Base-by-base conservation (phyloP, 78 protist genomes). In the Chrysochromulina tobinii region DNA sequence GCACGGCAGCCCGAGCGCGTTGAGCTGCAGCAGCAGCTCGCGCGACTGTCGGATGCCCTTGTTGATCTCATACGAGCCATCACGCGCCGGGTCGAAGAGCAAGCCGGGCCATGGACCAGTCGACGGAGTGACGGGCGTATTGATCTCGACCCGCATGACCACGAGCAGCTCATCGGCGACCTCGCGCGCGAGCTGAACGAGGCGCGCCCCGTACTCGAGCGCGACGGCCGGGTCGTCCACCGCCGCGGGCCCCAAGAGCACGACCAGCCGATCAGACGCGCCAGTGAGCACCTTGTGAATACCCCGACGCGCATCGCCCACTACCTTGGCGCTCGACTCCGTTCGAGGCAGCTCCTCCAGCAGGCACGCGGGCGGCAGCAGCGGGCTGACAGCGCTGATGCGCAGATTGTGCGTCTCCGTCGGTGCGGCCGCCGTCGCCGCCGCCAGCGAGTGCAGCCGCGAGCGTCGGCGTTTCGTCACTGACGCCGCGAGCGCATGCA, bases 1-100 rank as follows among this genome's bases (percentile, higher is more conserved):
- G 51, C 27, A 18, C 25, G 92, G 92, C n/a, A 89, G 69, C 58
- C 88, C 92, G 67, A 72, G 87, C 77, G 59, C 15, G 61, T 72
- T 77, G 66, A 89, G n/a, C 55, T 38, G 51, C 50, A n/a, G 84
- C 75, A 88, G 81, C 58, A 87, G 53, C 53, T 15, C 23, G 17
- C 91, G 38, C 50, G 86, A 54, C 55, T n/a, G 64, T 0, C 18
- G n/a, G 17, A 88, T 2, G 67, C 91, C 91, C 57, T 88, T 72
- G 64, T 88, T 88, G 68, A 88, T 72, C 69, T 67, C 72, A 4
- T 5, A 38, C 54, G 85, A 8, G 64, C 91, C 91, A 68, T 88
- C 68, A 48, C 67, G 66, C 25, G 67, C 66, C 54, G 91, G 91
- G 68, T 88, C 91, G 17, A 53, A 72, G 50, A 88, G 50, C 20